These are phyloP conservation scores for Leccinum barrowsii DNA, from an alignment of 768 basidiomycete species.

Conservation along the genomic window DNA sequence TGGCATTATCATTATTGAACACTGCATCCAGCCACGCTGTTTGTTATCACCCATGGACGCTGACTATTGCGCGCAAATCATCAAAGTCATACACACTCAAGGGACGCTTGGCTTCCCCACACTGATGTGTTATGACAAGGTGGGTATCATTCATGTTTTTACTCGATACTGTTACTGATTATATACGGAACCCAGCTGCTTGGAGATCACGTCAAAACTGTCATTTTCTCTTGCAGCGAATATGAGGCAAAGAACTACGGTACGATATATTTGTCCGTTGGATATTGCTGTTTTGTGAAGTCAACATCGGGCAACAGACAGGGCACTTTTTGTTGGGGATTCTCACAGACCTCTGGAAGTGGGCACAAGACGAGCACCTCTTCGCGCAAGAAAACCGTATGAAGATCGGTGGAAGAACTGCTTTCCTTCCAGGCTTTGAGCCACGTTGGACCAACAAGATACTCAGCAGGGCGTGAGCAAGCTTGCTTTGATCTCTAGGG, in stretches of 20 bases:
- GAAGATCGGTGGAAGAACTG: conserved; percentile 56
- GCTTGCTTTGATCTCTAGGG: neutral
- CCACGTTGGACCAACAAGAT: conserved; percentile 58
- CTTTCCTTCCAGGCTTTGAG: conserved; percentile 69
- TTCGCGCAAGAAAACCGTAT: conserved; percentile 71
- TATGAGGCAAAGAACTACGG: conserved; percentile 95
- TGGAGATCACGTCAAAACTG: conserved; percentile 75
- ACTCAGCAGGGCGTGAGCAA: conserved; percentile 66
- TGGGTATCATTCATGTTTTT: conserved; percentile 30
- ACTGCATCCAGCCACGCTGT: conserved; percentile 90
- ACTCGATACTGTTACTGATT: neutral
- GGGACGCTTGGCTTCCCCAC: conserved; percentile 92
- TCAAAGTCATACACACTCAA: conserved; percentile 80
- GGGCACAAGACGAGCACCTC: conserved; percentile 73
- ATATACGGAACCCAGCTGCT: conserved; percentile 57
- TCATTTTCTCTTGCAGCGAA: conserved; percentile 92
- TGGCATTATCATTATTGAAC: conserved; percentile 63
- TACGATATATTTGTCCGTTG: conserved; percentile 27
- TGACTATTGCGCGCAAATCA: conserved; percentile 88
- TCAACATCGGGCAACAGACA: conserved; percentile 28
- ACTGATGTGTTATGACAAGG: conserved; percentile 80
- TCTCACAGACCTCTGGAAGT: conserved; percentile 71
- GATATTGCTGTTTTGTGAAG: neutral
- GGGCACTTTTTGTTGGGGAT: conserved; percentile 86
- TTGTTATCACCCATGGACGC: conserved; percentile 97